Percentiles rank a stretch among this genome's conserved stretches.
Conservation (phyloP, 2,329 filamentous ascomycete genomes). For the Cladosporium cucumerinum region DNA sequence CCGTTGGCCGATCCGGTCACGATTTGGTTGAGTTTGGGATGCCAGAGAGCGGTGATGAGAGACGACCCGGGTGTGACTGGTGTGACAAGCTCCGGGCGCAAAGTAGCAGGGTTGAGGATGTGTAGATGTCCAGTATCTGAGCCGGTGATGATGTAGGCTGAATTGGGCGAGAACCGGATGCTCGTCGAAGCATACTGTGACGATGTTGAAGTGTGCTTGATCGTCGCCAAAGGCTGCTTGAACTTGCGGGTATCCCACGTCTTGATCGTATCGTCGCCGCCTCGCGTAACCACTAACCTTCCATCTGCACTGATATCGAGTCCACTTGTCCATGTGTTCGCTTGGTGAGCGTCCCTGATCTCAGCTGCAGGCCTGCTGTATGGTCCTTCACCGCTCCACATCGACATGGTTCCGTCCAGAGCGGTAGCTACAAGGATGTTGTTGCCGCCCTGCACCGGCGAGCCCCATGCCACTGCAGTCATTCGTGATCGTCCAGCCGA, state of each 20-base stretch:
- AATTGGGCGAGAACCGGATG: conserved; percentile 84
- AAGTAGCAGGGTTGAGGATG: conserved; percentile 88
- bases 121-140: conserved; percentile 82
- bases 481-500: conserved; percentile 88
- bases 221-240: conserved; percentile 78
- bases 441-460: conserved; percentile 69
- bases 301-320: conserved; percentile 89
- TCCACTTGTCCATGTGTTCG: conserved; percentile 86
- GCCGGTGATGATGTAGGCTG: conserved; percentile 81
- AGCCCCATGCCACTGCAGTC: conserved; percentile 87
- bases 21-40: conserved; percentile 93
- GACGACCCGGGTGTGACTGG: conserved; percentile 82
- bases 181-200: conserved; percentile 79
- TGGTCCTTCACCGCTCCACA: conserved; percentile 89
- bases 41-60: conserved; percentile 84
- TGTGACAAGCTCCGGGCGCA: conserved; percentile 79
- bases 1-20: conserved; percentile 88
- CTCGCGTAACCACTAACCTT: conserved; percentile 82
- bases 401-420: conserved; percentile 82
- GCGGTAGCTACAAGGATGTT: conserved; percentile 79
- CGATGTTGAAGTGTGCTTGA: conserved; percentile 76
- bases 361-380: conserved; percentile 79
- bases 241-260: conserved; percentile 97
- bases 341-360: conserved; percentile 75
- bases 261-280: conserved; percentile 90